Conservation (phyloP, 768 basidiomycete species). For the Termitomyces sp. region DNA sequence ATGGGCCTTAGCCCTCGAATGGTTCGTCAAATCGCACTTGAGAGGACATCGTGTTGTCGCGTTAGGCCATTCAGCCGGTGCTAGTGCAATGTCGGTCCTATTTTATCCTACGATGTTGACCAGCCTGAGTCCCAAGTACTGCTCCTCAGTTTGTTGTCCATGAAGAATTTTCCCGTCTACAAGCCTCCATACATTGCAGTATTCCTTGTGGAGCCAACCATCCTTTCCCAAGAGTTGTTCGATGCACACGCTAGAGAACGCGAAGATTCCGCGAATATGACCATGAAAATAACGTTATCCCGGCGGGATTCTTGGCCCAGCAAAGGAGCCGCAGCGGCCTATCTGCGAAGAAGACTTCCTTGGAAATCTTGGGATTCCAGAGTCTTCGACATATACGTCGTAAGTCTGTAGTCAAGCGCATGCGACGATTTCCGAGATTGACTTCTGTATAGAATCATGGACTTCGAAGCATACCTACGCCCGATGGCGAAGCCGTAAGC, state of each 20-base stretch:
- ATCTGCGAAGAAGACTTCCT: conserved; percentile 21
- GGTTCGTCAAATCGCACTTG: conserved; percentile 13
- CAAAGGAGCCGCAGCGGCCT: conserved; percentile 22
- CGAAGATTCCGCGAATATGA: conserved; percentile 10
- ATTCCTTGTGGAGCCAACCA: conserved; percentile 30
- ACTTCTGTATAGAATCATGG: conserved; percentile 13
- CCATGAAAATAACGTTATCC: conserved; percentile 16
- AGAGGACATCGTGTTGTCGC: conserved; percentile 23
- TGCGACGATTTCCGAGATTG: not conserved
- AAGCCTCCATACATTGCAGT: conserved; percentile 20
- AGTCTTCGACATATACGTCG: conserved; percentile 23
- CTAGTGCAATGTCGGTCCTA: conserved; percentile 24
- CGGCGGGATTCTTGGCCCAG: conserved; percentile 25
- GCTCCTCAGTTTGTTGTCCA: conserved; percentile 15
- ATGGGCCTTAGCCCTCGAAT: conserved; percentile 17
- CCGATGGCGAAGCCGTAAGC: conserved; percentile 3
- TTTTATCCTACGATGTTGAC: not conserved
- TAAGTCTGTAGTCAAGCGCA: conserved; percentile 9
- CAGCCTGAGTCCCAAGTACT: not conserved
- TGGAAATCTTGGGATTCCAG: conserved; percentile 29
- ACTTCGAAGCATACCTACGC: conserved; percentile 1
- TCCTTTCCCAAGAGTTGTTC: conserved; percentile 24
- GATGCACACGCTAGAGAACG: conserved; percentile 16
- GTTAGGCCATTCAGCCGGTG: conserved; percentile 31
- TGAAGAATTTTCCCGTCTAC: conserved; percentile 8